Conservation (phyloP, 768 basidiomycete genomes). For the Psilocybe subaeruginosa region DNA sequence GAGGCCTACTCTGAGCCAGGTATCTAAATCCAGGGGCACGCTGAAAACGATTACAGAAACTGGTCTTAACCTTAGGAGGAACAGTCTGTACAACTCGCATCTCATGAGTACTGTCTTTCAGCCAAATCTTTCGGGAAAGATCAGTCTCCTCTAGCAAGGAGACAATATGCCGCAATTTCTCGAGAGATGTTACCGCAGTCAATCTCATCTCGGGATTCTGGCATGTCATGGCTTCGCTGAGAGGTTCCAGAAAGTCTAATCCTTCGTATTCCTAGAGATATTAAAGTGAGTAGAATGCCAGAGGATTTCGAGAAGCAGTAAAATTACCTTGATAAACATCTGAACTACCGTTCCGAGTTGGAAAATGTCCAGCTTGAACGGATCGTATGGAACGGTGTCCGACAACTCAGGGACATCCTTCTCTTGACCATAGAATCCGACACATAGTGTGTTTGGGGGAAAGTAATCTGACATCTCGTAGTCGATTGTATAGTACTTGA, state of each 20-base stretch:
- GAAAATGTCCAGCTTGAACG: conserved; percentile 31
- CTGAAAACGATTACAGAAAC: too few relatives aligned
- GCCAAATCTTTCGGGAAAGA: conserved; percentile 4
- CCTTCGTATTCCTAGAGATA: conserved; percentile 8
- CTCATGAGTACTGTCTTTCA: too few relatives aligned
- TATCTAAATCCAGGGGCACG: too few relatives aligned
- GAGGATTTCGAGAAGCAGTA: background rate
- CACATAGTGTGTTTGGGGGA: background rate
- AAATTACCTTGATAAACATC: background rate
- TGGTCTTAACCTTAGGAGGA: conserved; percentile 39
- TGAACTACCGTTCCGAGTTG: conserved; percentile 24
- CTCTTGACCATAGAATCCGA: conserved; percentile 22
- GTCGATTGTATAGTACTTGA: conserved; percentile 31
- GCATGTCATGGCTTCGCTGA: conserved; percentile 7
- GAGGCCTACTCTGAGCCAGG: too few relatives aligned
- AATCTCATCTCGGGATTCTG: conserved; percentile 6
- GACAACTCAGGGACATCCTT: conserved; percentile 28
- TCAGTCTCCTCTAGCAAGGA: background rate
- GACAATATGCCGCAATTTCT: background rate
- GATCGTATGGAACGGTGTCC: conserved; percentile 23
- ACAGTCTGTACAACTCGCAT: background rate
- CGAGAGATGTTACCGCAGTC: background rate
- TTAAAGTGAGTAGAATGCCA: too few relatives aligned
- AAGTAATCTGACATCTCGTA: conserved; percentile 21
- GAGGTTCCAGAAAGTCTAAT: conserved; percentile 6